Evolutionary conservation across 2,329 filamentous ascomycete genomes (phyloP).

Genomic region (Diplodia mutila): DNA sequence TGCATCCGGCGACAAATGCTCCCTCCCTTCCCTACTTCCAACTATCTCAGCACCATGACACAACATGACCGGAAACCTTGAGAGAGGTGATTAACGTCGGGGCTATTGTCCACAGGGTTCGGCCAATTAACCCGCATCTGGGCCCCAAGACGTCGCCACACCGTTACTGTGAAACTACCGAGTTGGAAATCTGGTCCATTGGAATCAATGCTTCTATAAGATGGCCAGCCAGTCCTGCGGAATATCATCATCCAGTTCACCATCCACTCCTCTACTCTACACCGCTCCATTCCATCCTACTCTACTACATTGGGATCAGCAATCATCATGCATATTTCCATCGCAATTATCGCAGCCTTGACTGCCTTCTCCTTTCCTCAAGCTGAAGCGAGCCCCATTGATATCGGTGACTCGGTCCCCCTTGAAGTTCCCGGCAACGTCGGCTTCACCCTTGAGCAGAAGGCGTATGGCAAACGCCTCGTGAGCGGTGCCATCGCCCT

Average conservation of each 20-base stretch:
- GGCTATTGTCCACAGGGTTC: not conserved
- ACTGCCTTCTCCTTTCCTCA: conserved; percentile 1
- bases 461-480: conserved; percentile 4
- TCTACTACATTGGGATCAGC: not conserved
- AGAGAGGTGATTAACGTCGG: no score
- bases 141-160: not conserved
- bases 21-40: conserved; percentile 5
- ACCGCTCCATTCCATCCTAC: not conserved
- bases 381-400: not conserved
- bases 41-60: not conserved
- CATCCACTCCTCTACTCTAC: not conserved
- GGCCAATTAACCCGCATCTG: not conserved
- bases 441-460: conserved; percentile 8
- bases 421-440: no score
- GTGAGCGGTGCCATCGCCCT: conserved; percentile 12
- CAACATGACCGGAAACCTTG: not conserved
- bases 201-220: conserved; percentile 13
- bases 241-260: not conserved
- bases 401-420: no score
- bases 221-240: not conserved
- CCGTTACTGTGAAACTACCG: not conserved
- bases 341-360: conserved; percentile 11
- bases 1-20: not conserved
- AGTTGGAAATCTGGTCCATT: not conserved
- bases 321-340: conserved; percentile 1